Conservation (phyloP, 73 alveolate genomes). For the Tetrahymena thermophila region DNA sequence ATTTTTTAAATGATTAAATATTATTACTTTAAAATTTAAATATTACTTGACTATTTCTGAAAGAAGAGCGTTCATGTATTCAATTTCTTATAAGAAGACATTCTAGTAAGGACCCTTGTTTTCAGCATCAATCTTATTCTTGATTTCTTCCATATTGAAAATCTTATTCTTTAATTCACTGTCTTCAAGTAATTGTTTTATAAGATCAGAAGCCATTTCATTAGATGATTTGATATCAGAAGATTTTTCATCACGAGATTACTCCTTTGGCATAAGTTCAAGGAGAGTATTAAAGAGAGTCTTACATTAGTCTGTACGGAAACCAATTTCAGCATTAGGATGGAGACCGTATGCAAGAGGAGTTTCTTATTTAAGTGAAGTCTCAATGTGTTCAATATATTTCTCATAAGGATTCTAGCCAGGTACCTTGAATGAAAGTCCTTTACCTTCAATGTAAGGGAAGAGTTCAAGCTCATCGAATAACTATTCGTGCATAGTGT, state of each 20-base stretch:
- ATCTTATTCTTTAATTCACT: slow-evolving; percentile 61
- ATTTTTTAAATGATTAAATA: background rate
- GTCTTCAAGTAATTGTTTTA: slow-evolving; percentile 63
- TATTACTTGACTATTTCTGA: slow-evolving; percentile 58
- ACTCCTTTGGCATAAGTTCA: slow-evolving; percentile 93
- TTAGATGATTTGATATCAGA: slow-evolving; percentile 69
- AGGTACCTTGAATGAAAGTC: slow-evolving; percentile 89
- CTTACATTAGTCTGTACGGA: slow-evolving; percentile 90
- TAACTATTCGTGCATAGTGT: slow-evolving; percentile 94
- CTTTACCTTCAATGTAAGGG: slow-evolving; percentile 98
- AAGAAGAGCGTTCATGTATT: slow-evolving; percentile 87
- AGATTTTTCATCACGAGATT: slow-evolving; percentile 82
- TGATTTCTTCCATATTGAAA: slow-evolving; percentile 79
- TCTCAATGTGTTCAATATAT: slow-evolving; percentile 95
- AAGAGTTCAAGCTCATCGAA: slow-evolving; percentile 99
- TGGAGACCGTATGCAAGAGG: slow-evolving; percentile 99
- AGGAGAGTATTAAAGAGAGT: slow-evolving; percentile 80
- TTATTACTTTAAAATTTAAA: background rate
- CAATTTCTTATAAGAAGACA: slow-evolving; percentile 96
- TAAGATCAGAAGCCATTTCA: slow-evolving; percentile 74
- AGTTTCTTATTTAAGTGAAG: slow-evolving; percentile 91
- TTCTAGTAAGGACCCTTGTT: slow-evolving; percentile 87
- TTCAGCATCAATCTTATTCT: slow-evolving; percentile 83
- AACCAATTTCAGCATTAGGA: slow-evolving; percentile 99
- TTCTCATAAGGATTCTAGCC: slow-evolving; percentile 83